Conservation (phyloP, 371 early-diverging fungal genomes). For the Haplosporangium sp. region DNA sequence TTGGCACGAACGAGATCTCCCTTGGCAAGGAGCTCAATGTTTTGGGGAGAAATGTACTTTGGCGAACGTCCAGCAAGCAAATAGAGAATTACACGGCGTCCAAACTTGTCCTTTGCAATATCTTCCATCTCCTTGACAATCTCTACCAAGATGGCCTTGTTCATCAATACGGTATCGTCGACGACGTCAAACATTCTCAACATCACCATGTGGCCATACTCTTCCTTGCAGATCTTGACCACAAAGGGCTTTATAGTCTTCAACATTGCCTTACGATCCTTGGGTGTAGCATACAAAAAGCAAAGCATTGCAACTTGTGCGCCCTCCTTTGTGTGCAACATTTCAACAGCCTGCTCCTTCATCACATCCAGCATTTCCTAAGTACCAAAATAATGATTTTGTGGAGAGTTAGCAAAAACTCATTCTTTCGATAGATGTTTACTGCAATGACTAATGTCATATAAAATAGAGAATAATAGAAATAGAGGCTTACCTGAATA, state of each 20-base stretch:
- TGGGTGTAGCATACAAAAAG: constrained; percentile 78
- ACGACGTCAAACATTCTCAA: constrained; percentile 87
- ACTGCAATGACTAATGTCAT: no score
- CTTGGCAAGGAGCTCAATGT: constrained; percentile 69
- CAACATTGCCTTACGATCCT: constrained; percentile 92
- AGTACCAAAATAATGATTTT: background rate
- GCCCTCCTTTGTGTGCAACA: constrained; percentile 94
- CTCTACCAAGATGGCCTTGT: constrained; percentile 80
- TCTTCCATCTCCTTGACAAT: constrained; percentile 67
- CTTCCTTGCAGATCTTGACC: constrained; percentile 86
- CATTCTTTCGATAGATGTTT: background rate
- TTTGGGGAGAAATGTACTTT: constrained; percentile 75
- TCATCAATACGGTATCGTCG: constrained; percentile 94
- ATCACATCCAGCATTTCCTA: constrained; percentile 79
- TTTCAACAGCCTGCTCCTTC: constrained; percentile 86
- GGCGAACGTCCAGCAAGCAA: constrained; percentile 80
- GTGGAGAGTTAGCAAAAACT: background rate
- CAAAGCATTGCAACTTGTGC: constrained; percentile 86
- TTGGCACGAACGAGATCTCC: constrained; percentile 71
- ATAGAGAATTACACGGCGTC: constrained; percentile 80
- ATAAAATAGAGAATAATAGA: background rate
- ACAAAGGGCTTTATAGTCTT: constrained; percentile 89
- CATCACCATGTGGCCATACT: constrained; percentile 91
- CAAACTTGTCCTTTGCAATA: constrained; percentile 77
- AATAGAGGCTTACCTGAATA: constrained; percentile 59